Base-by-base conservation (phyloP, 345 rosid species). In the Camelina neglecta region DNA sequence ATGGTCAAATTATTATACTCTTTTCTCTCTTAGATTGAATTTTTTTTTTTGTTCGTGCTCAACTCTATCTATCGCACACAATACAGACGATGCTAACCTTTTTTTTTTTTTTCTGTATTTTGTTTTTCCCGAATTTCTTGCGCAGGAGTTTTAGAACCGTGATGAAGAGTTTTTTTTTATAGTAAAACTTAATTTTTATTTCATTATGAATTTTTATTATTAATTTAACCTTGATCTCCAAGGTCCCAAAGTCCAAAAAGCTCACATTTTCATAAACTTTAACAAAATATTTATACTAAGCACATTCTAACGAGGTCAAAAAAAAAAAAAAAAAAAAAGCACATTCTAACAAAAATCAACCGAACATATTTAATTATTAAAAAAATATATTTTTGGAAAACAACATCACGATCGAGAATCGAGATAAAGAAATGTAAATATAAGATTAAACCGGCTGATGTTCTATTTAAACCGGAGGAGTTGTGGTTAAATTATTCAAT, bases 1-100 rank as follows among this genome's bases (percentile, higher is more conserved):
- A 21, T 35, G 60, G 79, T 75, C 69, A 67, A 67, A 35, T 35
- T 35, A 6, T 24, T 48, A 48, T 39, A 39, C 13, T 39, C 67
- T 65, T 56, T 45, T 65, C 49, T 59, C 31, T 29, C 31, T 29
- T 4, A 2, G 31, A 29, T 29, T 29, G 31, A 29, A 4, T 29
- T 29, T 29, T 29, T 29, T 4, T 29, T 26, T 26, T 26, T 3
- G 29, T 26, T 58, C 72, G 71, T 73, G 59, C 72, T 45, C 9
- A 53, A 33, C 63, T 58, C 70, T 53, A 50, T 58, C 70, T 53
- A 50, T 73, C 45, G 48, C 65, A 24, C 38, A 65, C 2, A 5
- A 64, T 48, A 66, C 41, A 15, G 57, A 65, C 42, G n/a, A 5
- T 0, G 13, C 63, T 45, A 35, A 35, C 38, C 48, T 31, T 24